phyloP scores from a whole-genome alignment of 1,284 basidiomycete genomes.

The Paramarasmius palmivorus region DNA sequence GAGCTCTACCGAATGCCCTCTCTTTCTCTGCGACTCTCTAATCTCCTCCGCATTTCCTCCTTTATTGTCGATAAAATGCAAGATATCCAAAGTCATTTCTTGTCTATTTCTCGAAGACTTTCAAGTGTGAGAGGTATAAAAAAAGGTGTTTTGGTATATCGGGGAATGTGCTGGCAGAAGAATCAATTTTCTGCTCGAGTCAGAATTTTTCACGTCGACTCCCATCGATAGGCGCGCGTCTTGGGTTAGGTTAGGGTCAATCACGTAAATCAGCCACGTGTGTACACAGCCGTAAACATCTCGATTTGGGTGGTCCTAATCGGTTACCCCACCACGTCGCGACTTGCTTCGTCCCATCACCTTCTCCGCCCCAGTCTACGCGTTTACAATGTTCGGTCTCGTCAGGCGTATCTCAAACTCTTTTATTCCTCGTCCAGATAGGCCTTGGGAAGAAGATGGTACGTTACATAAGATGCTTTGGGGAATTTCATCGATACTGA shows the following conservation, averaged over 20 bases:
- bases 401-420: conserved; percentile 70
- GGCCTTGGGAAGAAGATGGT: conserved; percentile 77
- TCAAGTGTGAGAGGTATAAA: background rate
- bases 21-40: conserved; percentile 89
- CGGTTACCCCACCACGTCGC: no score
- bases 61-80: conserved; percentile 80
- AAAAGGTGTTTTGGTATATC: background rate
- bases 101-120: background rate
- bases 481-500: conserved; percentile 13
- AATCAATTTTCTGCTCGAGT: no score
- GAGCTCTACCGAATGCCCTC: conserved; percentile 85
- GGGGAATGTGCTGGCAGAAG: no score
- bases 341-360: background rate
- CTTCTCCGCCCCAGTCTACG: conserved; percentile 3
- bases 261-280: no score
- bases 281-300: no score
- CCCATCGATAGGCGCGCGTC: no score
- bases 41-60: conserved; percentile 96
- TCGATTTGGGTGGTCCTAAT: no score
- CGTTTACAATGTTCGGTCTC: conserved; percentile 59
- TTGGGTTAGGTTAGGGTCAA: no score
- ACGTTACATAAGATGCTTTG: conserved; percentile 28
- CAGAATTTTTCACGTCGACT: no score
- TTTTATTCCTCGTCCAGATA: conserved; percentile 68
- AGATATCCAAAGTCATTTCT: conserved; percentile 77